Evolutionary conservation across 2,329 filamentous ascomycete species (phyloP), one percentile per base, ranked within the genome.

Genomic region (Dendryphion nanum): DNA sequence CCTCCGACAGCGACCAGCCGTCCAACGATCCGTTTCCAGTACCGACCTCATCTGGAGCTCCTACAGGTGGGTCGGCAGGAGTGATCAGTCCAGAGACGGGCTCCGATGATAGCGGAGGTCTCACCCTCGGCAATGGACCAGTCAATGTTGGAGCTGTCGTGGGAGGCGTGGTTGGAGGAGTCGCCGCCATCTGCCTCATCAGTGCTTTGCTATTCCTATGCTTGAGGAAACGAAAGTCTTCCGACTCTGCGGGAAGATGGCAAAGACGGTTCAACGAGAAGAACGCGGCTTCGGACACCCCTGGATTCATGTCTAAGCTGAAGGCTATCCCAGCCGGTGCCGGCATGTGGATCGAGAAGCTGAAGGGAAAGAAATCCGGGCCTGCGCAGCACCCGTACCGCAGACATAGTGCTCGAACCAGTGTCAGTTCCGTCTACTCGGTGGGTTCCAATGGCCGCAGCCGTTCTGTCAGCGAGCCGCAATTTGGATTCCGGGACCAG

Each of bases 101-200:
- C 16, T 4, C 21, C 15, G 42, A 45, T 17, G 42, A 45, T 23
- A 45, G 40, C n/a, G 43, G 43, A 16, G 43, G 46, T 2, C 44
- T 56, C 31, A 61, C 53, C 15, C 45, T 47, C 15, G 37, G 14
- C 33, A 33, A 31, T 13, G 45, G 47, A 5, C 37, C 48, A 32
- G 44, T 47, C 3, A 58, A 63, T 26, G 50, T 64, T 16, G 57
- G 53, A 19, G 48, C 51, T n/a, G 57, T 66, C 21, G 53, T 57
- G 17, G 63, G 63, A 30, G 63, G 59, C 3, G 55, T 61, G n/a
- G 41, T 63, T 15, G 63, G 61, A 18, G 61, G 61, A 4, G 49
- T 66, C 13, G 48, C 55, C n/a, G 57, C 42, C 5, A 48, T 66
- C 15, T 57, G 55, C 10, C 20, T 64, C 8, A 52, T 66, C 30